These are phyloP conservation scores for Pseudoturritis turrita DNA, from an alignment of 345 rosid species.

Conservation along the genomic window DNA sequence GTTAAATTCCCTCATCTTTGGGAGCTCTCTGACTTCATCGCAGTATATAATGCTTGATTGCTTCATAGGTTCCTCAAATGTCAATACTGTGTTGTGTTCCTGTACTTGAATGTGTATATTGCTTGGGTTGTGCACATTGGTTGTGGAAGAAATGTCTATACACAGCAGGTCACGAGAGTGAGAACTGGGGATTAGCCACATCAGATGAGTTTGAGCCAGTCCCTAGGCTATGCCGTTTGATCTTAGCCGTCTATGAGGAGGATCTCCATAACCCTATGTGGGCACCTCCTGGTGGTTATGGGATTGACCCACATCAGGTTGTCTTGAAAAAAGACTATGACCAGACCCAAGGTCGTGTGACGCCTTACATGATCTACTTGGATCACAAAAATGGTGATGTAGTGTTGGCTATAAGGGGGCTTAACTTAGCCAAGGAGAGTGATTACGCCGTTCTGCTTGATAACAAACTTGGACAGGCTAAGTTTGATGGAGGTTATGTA, in stretches of 20 bases:
- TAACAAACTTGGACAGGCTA: constrained; percentile 81
- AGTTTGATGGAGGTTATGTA: constrained; percentile 89
- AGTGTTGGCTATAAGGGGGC: constrained; percentile 71
- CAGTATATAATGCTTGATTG: constrained; percentile 21
- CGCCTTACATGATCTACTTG: constrained; percentile 82
- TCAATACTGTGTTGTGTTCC: constrained; percentile 84
- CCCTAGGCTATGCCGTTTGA: constrained; percentile 70
- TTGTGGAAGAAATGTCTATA: constrained; percentile 81
- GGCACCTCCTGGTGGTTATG: constrained; percentile 90
- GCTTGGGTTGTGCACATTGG: constrained; percentile 88
- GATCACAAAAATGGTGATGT: constrained; percentile 63
- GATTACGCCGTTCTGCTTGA: constrained; percentile 90
- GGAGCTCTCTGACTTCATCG: background rate
- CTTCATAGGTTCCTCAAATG: constrained; percentile 53
- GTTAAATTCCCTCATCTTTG: too few relatives aligned
- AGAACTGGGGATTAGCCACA: constrained; percentile 81
- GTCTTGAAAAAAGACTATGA: constrained; percentile 56
- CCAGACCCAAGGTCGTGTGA: constrained; percentile 55
- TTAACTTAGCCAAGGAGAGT: constrained; percentile 75
- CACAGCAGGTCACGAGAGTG: constrained; percentile 84
- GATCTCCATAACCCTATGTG: constrained; percentile 73
- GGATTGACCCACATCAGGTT: constrained; percentile 66
- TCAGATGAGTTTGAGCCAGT: constrained; percentile 72
- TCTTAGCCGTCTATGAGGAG: constrained; percentile 70
- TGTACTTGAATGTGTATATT: constrained; percentile 79